phyloP scores from a whole-genome alignment of 2,329 filamentous ascomycete genomes.

The Gyromitra esculenta region DNA sequence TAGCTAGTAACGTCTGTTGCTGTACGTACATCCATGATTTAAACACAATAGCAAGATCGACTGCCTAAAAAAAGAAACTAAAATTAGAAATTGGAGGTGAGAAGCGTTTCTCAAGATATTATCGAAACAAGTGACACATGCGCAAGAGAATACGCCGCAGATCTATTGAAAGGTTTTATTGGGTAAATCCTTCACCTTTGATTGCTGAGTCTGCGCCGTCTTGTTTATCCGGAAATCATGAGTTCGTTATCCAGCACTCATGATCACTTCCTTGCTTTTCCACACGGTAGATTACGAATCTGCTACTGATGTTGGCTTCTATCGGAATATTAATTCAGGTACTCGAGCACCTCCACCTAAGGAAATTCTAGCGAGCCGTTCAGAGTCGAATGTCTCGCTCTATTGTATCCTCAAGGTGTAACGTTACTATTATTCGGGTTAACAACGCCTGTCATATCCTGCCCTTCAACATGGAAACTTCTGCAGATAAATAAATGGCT shows the following conservation, averaged over 20 bases:
- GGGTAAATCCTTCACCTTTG: slow-evolving; percentile 11
- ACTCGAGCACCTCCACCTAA: neutral
- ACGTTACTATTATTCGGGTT: slow-evolving; percentile 5
- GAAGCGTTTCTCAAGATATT: slow-evolving; percentile 35
- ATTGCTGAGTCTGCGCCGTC: slow-evolving; percentile 26
- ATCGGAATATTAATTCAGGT: slow-evolving; percentile 10
- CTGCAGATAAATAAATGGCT: neutral
- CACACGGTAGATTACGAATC: slow-evolving; percentile 13
- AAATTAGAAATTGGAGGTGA: slow-evolving; percentile 32
- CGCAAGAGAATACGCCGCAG: slow-evolving; percentile 27
- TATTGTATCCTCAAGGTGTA: slow-evolving; percentile 3
- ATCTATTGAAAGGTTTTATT: slow-evolving; percentile 14
- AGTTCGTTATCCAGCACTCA: slow-evolving; percentile 8
- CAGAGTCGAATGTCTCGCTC: slow-evolving; percentile 18
- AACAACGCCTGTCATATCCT: slow-evolving; percentile 10
- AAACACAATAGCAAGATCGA: slow-evolving; percentile 37
- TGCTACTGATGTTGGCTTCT: slow-evolving; percentile 29
- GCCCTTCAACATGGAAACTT: neutral
- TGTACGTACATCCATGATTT: slow-evolving; percentile 32
- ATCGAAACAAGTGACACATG: slow-evolving; percentile 47
- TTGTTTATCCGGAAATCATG: slow-evolving; percentile 3
- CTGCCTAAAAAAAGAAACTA: slow-evolving; percentile 45
- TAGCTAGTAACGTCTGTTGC: slow-evolving; percentile 36
- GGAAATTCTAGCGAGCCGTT: slow-evolving; percentile 44
- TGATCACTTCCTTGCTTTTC: slow-evolving; percentile 16